Percentiles rank a stretch among this genome's conserved stretches.
These are phyloP conservation scores for Cyberlindnera veronae DNA, from an alignment of 805 yeast genomes.

Conservation along the genomic window DNA sequence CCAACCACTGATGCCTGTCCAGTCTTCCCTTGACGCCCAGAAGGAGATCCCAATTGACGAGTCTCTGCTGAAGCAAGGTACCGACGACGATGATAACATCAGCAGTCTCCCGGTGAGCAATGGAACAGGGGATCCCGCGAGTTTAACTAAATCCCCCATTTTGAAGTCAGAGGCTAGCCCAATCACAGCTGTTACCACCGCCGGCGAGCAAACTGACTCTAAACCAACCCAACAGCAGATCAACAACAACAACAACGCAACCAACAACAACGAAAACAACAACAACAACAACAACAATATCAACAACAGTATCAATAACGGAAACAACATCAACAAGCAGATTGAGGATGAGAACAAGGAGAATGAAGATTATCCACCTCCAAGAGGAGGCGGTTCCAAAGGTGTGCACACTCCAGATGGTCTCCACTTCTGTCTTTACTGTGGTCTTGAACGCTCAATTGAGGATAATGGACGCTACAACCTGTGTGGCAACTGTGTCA, in stretches of 20 bases:
- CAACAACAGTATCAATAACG: no score
- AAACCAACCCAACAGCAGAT: constrained; percentile 15
- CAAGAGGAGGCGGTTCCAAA: neutral
- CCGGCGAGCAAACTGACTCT: constrained; percentile 17
- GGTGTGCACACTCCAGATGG: constrained; percentile 1
- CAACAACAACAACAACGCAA: constrained; percentile 2
- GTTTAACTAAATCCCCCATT: constrained; percentile 22
- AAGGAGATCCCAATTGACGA: constrained; percentile 23
- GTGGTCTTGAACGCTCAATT: constrained; percentile 23
- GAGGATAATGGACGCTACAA: constrained; percentile 29
- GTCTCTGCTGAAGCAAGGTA: constrained; percentile 16
- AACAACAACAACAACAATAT: constrained; percentile 4
- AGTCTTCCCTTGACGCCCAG: constrained; percentile 9
- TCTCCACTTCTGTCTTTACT: constrained; percentile 20
- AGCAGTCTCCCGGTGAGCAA: constrained; percentile 1
- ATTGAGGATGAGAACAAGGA: constrained; percentile 1
- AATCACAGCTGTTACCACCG: constrained; percentile 9
- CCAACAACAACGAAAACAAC: neutral
- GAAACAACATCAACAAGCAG: constrained; percentile 6
- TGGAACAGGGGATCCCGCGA: constrained; percentile 12
- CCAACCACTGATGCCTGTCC: constrained; percentile 15
- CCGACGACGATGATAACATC: constrained; percentile 8
- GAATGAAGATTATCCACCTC: neutral
- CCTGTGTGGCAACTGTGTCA: constrained; percentile 27
- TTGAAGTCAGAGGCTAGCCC: constrained; percentile 19